These are phyloP conservation scores for Lasiosphaeriaceae sp. DNA, from an alignment of 495 filamentous ascomycete genomes.

Conservation along the genomic window DNA sequence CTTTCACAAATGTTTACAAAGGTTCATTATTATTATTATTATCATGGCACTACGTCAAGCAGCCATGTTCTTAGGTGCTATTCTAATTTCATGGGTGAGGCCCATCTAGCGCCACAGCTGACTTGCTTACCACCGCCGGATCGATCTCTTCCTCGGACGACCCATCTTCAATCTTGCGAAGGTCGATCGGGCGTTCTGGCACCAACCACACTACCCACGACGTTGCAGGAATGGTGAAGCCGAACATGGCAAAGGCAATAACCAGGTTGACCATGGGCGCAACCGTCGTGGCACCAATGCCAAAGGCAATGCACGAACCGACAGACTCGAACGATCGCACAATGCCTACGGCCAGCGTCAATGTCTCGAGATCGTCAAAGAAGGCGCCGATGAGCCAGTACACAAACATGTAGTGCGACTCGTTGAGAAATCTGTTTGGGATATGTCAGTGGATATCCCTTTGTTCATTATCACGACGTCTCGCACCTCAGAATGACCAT, in stretches of 20 bases:
- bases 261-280: conserved; percentile 43
- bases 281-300: conserved; percentile 41
- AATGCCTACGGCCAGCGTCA: conserved; percentile 46
- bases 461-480: neutral
- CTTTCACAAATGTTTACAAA: neutral
- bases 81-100: conserved; percentile 12
- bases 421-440: conserved; percentile 32
- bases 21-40: neutral
- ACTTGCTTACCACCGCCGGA: conserved; percentile 5
- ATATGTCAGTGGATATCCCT: too few species aligned
- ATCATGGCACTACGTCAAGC: too few species aligned
- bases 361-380: conserved; percentile 44
- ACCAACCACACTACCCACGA: conserved; percentile 32
- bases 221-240: conserved; percentile 36
- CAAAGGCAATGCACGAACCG: conserved; percentile 47
- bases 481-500: conserved; percentile 30
- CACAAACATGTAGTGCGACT: conserved; percentile 43
- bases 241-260: conserved; percentile 41
- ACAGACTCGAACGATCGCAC: conserved; percentile 48
- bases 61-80: too few species aligned
- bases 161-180: conserved; percentile 15
- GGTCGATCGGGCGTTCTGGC: conserved; percentile 29
- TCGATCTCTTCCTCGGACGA: conserved; percentile 13
- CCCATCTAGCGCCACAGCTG: conserved; percentile 14
- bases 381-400: conserved; percentile 51